Percentiles rank a stretch among this genome's conserved stretches.
These are phyloP conservation scores for Beauveria caledonica DNA, from an alignment of 2,329 filamentous ascomycete genomes.

Conservation along the genomic window DNA sequence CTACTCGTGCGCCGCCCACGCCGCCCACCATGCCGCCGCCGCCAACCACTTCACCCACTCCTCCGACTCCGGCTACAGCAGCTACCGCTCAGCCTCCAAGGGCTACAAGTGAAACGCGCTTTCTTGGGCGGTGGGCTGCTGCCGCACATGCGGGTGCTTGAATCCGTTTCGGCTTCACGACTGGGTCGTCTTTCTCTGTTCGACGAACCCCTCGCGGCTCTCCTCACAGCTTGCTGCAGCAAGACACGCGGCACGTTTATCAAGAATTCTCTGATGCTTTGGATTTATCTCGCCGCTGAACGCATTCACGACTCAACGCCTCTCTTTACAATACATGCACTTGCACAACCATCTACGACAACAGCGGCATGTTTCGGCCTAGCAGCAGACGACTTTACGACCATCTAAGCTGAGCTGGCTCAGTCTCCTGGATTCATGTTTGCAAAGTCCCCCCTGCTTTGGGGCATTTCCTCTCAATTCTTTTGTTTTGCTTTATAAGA, in stretches of 20 bases:
- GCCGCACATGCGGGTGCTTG: conserved; percentile 32
- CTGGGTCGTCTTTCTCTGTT: conserved; percentile 43
- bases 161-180: conserved; percentile 31
- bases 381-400: not conserved
- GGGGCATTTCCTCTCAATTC: not conserved
- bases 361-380: not conserved
- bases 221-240: conserved; percentile 34
- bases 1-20: conserved; percentile 61
- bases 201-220: conserved; percentile 39
- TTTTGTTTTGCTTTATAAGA: not conserved
- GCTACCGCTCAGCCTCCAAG: conserved; percentile 34
- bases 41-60: conserved; percentile 37
- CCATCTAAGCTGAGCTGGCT: not conserved
- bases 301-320: too few species aligned
- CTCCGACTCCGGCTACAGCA: conserved; percentile 48
- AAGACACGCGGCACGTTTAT: not conserved
- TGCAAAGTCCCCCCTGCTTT: not conserved
- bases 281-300: not conserved
- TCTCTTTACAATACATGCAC: not conserved
- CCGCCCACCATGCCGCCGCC: conserved; percentile 29
- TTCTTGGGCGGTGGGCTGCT: conserved; percentile 34
- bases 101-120: conserved; percentile 28
- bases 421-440: not conserved
- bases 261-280: not conserved
- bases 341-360: not conserved